These are phyloP conservation scores for Podospora sp. DNA, from an alignment of 495 filamentous ascomycete genomes.

Conservation along the genomic window DNA sequence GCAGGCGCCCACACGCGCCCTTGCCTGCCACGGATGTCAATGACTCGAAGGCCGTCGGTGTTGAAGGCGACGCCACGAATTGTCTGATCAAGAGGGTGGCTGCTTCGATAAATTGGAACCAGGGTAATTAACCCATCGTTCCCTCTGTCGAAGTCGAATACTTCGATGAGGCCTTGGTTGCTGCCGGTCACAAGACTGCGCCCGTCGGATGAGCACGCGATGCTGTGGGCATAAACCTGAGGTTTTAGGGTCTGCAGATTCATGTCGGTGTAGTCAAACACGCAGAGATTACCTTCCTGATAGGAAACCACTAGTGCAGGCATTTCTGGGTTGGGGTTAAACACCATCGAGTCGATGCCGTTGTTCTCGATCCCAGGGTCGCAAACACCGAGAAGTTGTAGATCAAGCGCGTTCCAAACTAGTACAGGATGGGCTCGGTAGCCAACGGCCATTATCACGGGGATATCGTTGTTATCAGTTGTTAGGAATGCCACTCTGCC, in stretches of 20 bases:
- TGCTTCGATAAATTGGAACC: conserved; percentile 32
- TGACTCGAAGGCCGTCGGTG: conserved; percentile 33
- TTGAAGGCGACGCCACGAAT: conserved; percentile 33
- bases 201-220: conserved; percentile 37
- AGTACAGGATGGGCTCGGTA: conserved; percentile 29
- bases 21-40: conserved; percentile 34
- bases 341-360: conserved; percentile 29
- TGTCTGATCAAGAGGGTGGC: conserved; percentile 18
- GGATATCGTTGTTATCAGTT: conserved; percentile 1
- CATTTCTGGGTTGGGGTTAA: conserved; percentile 32
- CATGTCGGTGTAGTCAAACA: conserved; percentile 31
- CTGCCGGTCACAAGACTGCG: conserved; percentile 28
- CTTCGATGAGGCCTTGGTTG: conserved; percentile 30
- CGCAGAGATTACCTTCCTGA: conserved; percentile 22
- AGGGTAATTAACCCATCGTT: conserved; percentile 14
- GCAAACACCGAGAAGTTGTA: conserved; percentile 17
- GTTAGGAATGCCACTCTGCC: conserved; percentile 22
- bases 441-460: conserved; percentile 30
- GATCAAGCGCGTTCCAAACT: conserved; percentile 28
- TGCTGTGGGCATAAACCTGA: conserved; percentile 21
- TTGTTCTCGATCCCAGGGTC: conserved; percentile 8
- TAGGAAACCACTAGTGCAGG: conserved; percentile 28
- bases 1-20: conserved; percentile 39
- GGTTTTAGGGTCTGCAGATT: neutral
- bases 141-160: conserved; percentile 34